Evolutionary conservation across 164 flowering plant species (phyloP), one percentile per base, ranked within the genome.

Genomic region (Nelumbo lutea): DNA sequence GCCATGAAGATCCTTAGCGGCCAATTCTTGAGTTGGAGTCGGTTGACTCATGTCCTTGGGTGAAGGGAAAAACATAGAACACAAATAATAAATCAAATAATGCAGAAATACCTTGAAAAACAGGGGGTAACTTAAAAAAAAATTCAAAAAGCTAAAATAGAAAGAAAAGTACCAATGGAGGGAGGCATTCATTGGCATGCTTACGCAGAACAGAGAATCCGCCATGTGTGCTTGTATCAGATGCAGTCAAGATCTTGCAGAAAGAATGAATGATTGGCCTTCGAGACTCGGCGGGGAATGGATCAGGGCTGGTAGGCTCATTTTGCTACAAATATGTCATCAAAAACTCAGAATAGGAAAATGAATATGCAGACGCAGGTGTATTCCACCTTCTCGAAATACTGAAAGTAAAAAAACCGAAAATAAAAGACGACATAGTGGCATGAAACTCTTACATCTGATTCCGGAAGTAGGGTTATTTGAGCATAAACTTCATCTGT

Each of bases 401-500:
- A 46, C 9, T 1, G 5, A 62, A 59, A 42, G 27, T 27, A 68
- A 56, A 4, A 7, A 0, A 38, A 42, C 14, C 43, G 27, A 27
- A 27, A 27, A 27, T 27, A 27, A 27, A 27, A 27, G 27, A 27
- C n/a, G n/a, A 27, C 27, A 27, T 27, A 27, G 27, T 27, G 0
- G 27, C 27, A 27, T 27, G 27, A 27, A 53, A 7, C 48, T 59
- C 87, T 84, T 81, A 91, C 97, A 77, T 84, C 83, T 53, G 72
- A 9, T 61, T 88, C 95, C 3, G 97, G 93, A 40, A 77, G 66
- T 70, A 91, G 79, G 69, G 93, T 86, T 61, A 89, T 88, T 64
- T 91, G 95, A 3, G 90, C 90, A 78, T 88, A 91, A 58, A 88
- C 97, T 75, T 90, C 97, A 79, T 90, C 94, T 8, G 87, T 86